Conservation (phyloP, 164 flowering plant genomes). For the Malania oleifera region DNA sequence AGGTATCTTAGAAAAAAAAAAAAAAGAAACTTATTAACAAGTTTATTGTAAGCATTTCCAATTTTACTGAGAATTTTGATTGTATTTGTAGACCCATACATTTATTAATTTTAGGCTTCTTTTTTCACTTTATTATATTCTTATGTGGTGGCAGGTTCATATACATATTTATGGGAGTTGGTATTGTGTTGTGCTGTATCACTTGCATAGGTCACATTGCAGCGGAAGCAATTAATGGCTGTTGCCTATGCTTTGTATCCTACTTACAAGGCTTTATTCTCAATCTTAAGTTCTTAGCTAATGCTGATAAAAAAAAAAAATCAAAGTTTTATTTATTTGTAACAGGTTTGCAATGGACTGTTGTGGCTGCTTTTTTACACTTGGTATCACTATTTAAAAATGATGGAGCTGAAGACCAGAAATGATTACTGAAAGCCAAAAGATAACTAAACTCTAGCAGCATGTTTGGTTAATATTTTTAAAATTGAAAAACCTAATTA, state of each 20-base stretch:
- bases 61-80: neutral
- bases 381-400: too few species aligned
- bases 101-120: conserved; percentile 1
- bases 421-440: too few species aligned
- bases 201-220: conserved; percentile 70
- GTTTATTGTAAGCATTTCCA: neutral
- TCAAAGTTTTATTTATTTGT: too few species aligned
- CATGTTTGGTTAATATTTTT: too few species aligned
- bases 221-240: conserved; percentile 63
- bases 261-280: neutral
- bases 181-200: conserved; percentile 51
- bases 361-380: too few species aligned
- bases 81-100: neutral
- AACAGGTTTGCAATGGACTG: too few species aligned
- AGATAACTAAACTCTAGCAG: too few species aligned
- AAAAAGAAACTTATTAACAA: too few species aligned
- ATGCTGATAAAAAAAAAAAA: neutral
- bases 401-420: too few species aligned
- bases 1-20: too few species aligned
- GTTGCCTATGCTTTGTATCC: conserved; percentile 92
- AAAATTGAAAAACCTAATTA: too few species aligned
- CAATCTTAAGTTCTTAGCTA: neutral
- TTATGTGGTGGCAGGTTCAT: conserved; percentile 60
- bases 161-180: conserved; percentile 67
- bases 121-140: neutral